phyloP scores from a whole-genome alignment of 2,329 filamentous ascomycete species.

The Botrytis byssoidea region DNA sequence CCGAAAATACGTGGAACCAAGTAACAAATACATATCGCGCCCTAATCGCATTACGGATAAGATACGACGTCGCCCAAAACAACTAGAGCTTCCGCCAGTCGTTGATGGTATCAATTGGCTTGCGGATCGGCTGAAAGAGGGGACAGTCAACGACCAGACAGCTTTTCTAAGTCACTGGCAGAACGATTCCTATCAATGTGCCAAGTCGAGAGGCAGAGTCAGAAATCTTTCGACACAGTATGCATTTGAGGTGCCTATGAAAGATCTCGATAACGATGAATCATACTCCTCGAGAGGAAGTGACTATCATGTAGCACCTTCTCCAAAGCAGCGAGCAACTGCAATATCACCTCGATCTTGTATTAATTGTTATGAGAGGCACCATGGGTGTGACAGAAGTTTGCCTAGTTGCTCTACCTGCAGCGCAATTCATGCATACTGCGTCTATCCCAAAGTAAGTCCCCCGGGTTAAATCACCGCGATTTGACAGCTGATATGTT shows the following conservation, averaged over 20 bases:
- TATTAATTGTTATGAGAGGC: conserved; percentile 3
- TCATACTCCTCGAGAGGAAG: neutral
- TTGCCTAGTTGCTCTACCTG: neutral
- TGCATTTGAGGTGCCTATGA: neutral
- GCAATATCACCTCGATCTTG: neutral
- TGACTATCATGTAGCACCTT: neutral
- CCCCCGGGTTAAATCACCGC: neutral
- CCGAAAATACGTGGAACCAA: neutral
- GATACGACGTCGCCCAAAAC: neutral
- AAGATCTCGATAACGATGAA: neutral
- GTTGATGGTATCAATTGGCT: neutral
- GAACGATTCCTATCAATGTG: neutral
- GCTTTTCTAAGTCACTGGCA: neutral
- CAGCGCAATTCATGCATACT: neutral
- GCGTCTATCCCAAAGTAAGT: conserved; percentile 11
- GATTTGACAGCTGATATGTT: conserved; percentile 9
- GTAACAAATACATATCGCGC: neutral
- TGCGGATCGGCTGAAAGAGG: neutral
- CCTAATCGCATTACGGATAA: neutral
- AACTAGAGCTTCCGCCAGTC: neutral
- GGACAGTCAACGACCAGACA: neutral
- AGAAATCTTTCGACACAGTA: neutral
- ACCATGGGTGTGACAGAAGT: conserved; percentile 3
- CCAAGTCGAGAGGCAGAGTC: neutral
- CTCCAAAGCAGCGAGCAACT: neutral